Base-by-base conservation (phyloP, 2,329 filamentous ascomycete species). In the Juglanconis juglandina region DNA sequence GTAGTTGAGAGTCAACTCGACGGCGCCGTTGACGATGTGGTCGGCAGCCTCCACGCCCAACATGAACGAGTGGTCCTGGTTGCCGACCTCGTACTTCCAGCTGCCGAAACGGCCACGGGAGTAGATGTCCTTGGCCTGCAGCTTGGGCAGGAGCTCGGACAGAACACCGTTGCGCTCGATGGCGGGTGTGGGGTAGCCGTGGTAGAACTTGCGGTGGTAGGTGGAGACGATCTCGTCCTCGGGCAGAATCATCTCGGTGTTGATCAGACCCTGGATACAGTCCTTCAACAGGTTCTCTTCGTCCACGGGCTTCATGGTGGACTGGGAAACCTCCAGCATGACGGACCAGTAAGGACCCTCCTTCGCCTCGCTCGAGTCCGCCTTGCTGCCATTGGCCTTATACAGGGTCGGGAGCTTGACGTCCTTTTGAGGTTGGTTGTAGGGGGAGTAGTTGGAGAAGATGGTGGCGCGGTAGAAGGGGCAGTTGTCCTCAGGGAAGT, bases 391-490 rank as follows among this genome's bases (percentile, higher is more conserved):
- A 70, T 97, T 84, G 60, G 90, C 95, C 47, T 93, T 83, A 75
- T 93, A 90, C 68, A 92, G 79, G 30, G 95, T 98, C 44, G 92
- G 86, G 59, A 99, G 87, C 83, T 96, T 95, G 73, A 83, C 88
- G 60, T 88, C 87, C 62, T 87, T 82, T 67, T 90, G 81, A 39
- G 95, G 95, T 81, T 98, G 95, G 84, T 99, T 99, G 86, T 96
- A 88, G 56, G 94, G 95, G 30, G 95, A 98, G 85, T 99, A 99
- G 86, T 99, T 99, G 78, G 94, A 98, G 87, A 99, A 99, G 81
- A 99, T 98, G 73, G 95, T 99, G 72, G 95, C 95, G 69, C 95
- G 91, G 85, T 99, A 99, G 85, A 99, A 99, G 74, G 92, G 92
- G 83, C 92, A 97, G 85, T 99, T 89, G 77, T 96, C 90, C 78